phyloP scores from a whole-genome alignment of 805 yeast genomes.

The Myxozyma udenii region DNA sequence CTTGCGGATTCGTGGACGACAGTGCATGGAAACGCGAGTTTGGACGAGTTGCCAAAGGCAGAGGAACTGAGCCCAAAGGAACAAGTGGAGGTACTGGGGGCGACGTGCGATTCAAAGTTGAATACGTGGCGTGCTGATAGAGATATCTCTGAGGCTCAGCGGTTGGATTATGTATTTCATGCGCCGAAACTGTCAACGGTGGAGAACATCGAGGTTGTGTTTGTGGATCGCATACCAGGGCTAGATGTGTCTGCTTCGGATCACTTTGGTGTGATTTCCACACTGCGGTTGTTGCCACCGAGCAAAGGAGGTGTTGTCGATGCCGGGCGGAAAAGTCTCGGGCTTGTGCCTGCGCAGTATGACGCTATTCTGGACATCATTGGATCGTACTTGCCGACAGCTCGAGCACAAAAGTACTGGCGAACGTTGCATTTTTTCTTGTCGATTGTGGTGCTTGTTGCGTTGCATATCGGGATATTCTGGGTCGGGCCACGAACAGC shows the following conservation, averaged over 20 bases:
- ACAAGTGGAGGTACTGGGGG: conserved; percentile 72
- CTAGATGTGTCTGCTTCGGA: conserved; percentile 68
- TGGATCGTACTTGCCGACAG: conserved; percentile 50
- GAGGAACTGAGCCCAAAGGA: conserved; percentile 36
- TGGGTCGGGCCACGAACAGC: conserved; percentile 49
- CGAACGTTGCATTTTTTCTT: conserved; percentile 61
- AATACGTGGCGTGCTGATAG: conserved; percentile 76
- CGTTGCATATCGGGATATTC: conserved; percentile 52
- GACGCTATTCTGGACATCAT: conserved; percentile 51
- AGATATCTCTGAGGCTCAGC: conserved; percentile 66
- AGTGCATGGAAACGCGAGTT: conserved; percentile 14
- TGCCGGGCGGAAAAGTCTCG: conserved; percentile 22
- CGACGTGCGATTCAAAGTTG: conserved; percentile 82
- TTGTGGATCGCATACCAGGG: conserved; percentile 63
- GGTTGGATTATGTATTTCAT: conserved; percentile 85
- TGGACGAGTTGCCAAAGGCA: conserved; percentile 4
- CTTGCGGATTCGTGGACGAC: conserved; percentile 38
- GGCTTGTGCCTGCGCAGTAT: conserved; percentile 35
- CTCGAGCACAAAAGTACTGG: conserved; percentile 60
- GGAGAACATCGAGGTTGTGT: conserved; percentile 62
- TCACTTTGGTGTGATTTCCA: conserved; percentile 68
- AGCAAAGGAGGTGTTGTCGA: not conserved
- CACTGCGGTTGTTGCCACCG: conserved; percentile 25
- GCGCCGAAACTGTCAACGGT: conserved; percentile 56
- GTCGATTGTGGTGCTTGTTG: conserved; percentile 54